A percentile compares a stretch with the other conserved stretches of the same genome.
Conservation (phyloP, 345 rosid species). For the Brassica juncea region DNA sequence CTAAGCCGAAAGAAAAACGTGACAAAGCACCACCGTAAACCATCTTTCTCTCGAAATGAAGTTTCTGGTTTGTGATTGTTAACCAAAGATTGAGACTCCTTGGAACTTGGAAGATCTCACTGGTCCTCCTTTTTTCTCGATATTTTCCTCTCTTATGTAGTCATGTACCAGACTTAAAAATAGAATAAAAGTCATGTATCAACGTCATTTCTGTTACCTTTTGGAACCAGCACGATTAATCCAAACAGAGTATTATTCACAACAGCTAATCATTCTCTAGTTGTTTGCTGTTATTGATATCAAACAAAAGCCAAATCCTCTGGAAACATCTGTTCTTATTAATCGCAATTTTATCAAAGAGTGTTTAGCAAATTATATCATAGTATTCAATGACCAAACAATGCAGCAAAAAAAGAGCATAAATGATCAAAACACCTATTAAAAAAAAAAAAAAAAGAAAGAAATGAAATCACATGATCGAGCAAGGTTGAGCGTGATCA, state of each 20-base stretch:
- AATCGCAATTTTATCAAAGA: neutral
- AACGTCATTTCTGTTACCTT: neutral
- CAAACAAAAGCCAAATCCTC: neutral
- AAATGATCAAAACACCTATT: no score
- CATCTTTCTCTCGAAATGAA: constrained; percentile 10
- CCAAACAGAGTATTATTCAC: neutral
- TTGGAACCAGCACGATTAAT: neutral
- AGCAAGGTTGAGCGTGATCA: constrained; percentile 23
- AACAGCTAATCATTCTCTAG: neutral
- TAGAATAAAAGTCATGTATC: neutral
- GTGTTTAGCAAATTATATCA: no score
- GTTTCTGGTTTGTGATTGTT: neutral
- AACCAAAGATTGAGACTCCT: neutral
- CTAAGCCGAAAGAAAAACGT: constrained; percentile 34
- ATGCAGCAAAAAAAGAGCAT: no score
- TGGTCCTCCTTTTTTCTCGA: constrained; percentile 20
- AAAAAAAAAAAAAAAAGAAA: no score
- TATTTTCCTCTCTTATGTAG: neutral
- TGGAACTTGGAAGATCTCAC: neutral
- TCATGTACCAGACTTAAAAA: neutral
- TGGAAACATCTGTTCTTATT: constrained; percentile 25
- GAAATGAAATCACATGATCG: constrained; percentile 31
- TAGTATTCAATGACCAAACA: no score
- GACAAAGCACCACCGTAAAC: constrained; percentile 19
- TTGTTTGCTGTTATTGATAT: neutral